phyloP scores from a whole-genome alignment of 2,329 filamentous ascomycete genomes.

The Huntiella moniliformis region DNA sequence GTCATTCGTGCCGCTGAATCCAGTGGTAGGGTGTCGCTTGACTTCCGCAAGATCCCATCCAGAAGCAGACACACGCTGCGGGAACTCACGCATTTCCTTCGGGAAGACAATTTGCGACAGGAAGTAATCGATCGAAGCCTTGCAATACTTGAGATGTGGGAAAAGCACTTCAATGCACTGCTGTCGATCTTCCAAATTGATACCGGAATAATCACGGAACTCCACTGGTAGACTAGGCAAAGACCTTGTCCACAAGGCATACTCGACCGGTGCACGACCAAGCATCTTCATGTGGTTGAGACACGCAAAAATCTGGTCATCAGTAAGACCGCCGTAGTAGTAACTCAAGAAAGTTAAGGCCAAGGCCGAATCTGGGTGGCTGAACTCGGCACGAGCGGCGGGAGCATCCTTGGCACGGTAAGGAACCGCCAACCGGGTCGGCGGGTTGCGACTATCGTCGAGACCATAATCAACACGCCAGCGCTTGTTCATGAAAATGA shows the following conservation, averaged over 20 bases:
- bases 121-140: slow-evolving; percentile 43
- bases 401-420: slow-evolving; percentile 42
- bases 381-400: slow-evolving; percentile 37
- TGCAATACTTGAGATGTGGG: slow-evolving; percentile 30
- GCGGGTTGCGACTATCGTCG: slow-evolving; percentile 22
- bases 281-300: slow-evolving; percentile 30
- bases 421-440: slow-evolving; percentile 34
- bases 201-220: slow-evolving; percentile 25
- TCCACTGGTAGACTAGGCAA: slow-evolving; percentile 17
- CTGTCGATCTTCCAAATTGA: slow-evolving; percentile 39
- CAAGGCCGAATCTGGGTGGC: slow-evolving; percentile 40
- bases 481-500: slow-evolving; percentile 35
- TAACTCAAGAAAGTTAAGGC: slow-evolving; percentile 35
- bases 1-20: slow-evolving; percentile 56
- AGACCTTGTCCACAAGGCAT: slow-evolving; percentile 27
- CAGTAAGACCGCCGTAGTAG: slow-evolving; percentile 35
- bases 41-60: slow-evolving; percentile 44
- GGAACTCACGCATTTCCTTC: slow-evolving; percentile 42
- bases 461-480: slow-evolving; percentile 49
- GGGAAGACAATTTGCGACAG: slow-evolving; percentile 40
- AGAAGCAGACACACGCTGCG: slow-evolving; percentile 41
- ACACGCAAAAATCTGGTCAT: slow-evolving; percentile 28
- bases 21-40: slow-evolving; percentile 34
- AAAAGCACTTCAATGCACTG: slow-evolving; percentile 33
- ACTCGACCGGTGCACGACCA: slow-evolving; percentile 34